Base-by-base conservation (phyloP, 768 basidiomycete species). In the Tulasnella sp. region DNA sequence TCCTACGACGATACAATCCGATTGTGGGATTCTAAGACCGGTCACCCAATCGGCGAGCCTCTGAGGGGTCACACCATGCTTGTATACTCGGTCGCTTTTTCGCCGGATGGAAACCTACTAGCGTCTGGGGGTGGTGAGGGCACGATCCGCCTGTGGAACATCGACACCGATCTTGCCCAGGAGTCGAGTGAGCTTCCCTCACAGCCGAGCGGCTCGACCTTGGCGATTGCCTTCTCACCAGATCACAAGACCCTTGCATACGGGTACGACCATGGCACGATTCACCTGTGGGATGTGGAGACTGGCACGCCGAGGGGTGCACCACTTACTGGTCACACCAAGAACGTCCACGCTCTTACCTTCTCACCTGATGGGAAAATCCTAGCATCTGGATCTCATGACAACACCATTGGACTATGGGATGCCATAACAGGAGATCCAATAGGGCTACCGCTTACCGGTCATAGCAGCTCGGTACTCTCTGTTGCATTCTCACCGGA, bases 1-100 rank as follows among this genome's bases (percentile, higher is more conserved):
- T 77, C 77, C 19, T 76, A 38, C n/a, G 77, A 77, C 45, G 36
- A 74, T 34, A 77, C 77, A 12, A 74, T 77, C 8, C 37, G 73
- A 31, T 11, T 77, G 12, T 77, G 77, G 77, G 49, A 64, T 75
- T 25, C 29, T 2, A 52, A 54, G 45, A 19, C 73, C 4, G 49
- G 52, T 4, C 22, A 39, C 9, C 36, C n/a, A 6, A 25, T 73
- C 12, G 40, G 72, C 2, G 14, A 40, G 7, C 38, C 72, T 19
- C 72, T 73, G 12, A 49, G 45, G 22, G 45, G 45, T 22, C 45
- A 49, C 19, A 49, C 45, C 4, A 49, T 49, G 45, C 3, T 49
- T 2, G 71, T 72, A 7, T 42, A 36, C 19, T 72, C 9, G 15
- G 71, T 72, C 6, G 42, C 71, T 39, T 72, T 72, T 42, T 72